Evolutionary conservation across 2,329 filamentous ascomycete genomes (phyloP).

Genomic region (Fusarium sp.): DNA sequence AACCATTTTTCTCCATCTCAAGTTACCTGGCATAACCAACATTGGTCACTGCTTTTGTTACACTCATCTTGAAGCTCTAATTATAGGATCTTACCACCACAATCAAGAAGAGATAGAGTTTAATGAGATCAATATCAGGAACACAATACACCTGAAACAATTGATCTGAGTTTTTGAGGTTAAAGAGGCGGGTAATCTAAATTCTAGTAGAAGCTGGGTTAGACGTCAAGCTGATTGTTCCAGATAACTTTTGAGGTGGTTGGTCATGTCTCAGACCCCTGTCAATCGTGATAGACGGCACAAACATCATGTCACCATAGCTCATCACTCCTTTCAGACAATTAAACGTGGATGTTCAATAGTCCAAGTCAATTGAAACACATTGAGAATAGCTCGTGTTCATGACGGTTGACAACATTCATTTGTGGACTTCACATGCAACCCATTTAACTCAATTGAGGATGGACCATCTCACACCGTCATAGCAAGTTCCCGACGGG

Average conservation of each 20-base stretch:
- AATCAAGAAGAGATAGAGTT: not conserved
- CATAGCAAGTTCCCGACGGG: conserved; percentile 32
- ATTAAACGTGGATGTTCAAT: not conserved
- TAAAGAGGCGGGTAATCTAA: not conserved
- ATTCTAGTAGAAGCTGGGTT: not conserved
- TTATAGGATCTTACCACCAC: not conserved
- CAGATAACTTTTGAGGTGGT: conserved; percentile 10
- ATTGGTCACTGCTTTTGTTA: not conserved
- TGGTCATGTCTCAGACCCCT: conserved; percentile 22
- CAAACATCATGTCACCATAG: not conserved
- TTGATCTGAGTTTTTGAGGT: not conserved
- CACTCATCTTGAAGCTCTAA: not conserved
- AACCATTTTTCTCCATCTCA: not conserved
- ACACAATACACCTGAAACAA: conserved; percentile 2
- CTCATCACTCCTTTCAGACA: not conserved
- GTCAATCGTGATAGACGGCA: not conserved
- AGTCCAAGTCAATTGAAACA: not conserved
- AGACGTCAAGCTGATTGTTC: not conserved
- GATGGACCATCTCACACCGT: conserved; percentile 9
- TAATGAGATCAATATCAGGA: not conserved
- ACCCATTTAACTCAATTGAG: not conserved
- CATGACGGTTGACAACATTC: not conserved
- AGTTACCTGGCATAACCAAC: not conserved
- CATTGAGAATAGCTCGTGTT: not conserved
- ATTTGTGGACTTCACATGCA: not conserved